A percentile compares a stretch with the other conserved stretches of the same genome.
phyloP scores from a whole-genome alignment of 179 eudicot genomes.

The Silene coronaria region DNA sequence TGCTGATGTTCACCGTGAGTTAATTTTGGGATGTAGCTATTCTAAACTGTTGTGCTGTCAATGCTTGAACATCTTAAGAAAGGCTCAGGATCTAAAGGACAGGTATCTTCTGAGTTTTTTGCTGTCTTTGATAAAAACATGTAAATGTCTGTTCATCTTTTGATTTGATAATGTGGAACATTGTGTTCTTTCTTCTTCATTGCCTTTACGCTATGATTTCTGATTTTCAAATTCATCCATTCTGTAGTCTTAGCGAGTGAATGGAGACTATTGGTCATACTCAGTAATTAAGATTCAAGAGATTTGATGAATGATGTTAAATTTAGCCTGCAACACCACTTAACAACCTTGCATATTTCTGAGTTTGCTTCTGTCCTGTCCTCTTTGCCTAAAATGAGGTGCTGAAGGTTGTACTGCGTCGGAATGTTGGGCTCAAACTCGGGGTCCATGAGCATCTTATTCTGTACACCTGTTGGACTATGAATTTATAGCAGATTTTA shows the following conservation, averaged over 20 bases:
- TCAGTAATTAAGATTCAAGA: too few species aligned
- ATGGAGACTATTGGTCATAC: too few species aligned
- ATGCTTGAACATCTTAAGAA: slow-evolving; percentile 76
- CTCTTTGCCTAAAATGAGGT: neutral
- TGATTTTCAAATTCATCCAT: too few species aligned
- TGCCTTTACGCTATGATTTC: neutral
- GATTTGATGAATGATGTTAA: too few species aligned
- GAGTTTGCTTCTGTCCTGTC: slow-evolving; percentile 29
- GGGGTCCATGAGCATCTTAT: neutral
- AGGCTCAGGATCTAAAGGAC: slow-evolving; percentile 72
- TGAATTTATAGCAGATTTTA: slow-evolving; percentile 15
- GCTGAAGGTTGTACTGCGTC: neutral
- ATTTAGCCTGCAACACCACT: too few species aligned
- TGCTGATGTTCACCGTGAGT: too few species aligned
- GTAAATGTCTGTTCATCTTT: neutral
- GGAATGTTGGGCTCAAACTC: neutral
- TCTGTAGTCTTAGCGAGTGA: neutral
- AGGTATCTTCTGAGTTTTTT: slow-evolving; percentile 41
- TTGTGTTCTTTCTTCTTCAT: neutral
- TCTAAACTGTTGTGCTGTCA: too few species aligned
- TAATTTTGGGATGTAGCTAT: too few species aligned
- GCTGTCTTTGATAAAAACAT: neutral
- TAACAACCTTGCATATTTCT: too few species aligned
- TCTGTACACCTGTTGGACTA: neutral
- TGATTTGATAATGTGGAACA: too few species aligned